These are phyloP conservation scores for Mycena rosella DNA, from an alignment of 768 basidiomycete species.

Conservation along the genomic window DNA sequence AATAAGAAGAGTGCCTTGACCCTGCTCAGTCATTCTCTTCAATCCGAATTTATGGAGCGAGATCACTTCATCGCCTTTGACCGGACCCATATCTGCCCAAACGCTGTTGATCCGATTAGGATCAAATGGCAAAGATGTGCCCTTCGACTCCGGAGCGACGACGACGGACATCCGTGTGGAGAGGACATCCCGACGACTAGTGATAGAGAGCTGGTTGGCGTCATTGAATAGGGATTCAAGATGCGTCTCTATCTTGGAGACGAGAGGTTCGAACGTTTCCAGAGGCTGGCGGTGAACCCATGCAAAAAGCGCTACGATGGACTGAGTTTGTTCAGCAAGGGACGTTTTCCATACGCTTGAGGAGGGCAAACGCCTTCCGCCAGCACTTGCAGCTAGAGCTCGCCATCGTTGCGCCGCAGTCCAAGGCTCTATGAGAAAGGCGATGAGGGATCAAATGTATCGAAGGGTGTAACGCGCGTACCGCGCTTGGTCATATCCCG, in stretches of 20 bases:
- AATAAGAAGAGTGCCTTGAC: constrained; percentile 1
- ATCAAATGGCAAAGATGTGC: constrained; percentile 13
- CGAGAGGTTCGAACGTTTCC: constrained; percentile 18
- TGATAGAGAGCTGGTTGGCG: constrained; percentile 28
- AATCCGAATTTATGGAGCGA: constrained; percentile 32
- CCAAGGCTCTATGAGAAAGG: constrained; percentile 30
- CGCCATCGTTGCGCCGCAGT: constrained; percentile 35
- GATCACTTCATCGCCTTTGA: constrained; percentile 33
- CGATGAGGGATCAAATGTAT: background rate
- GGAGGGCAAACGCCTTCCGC: background rate
- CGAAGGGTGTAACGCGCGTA: background rate
- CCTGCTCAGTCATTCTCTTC: constrained; percentile 6
- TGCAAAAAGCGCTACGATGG: constrained; percentile 11
- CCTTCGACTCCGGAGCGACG: background rate
- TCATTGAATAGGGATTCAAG: constrained; percentile 20
- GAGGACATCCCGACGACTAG: constrained; percentile 31
- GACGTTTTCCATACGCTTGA: background rate
- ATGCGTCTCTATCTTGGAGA: background rate
- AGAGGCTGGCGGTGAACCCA: constrained; percentile 27
- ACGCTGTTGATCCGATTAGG: background rate
- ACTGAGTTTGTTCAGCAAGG: background rate
- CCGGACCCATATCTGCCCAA: constrained; percentile 36
- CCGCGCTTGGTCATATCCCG: constrained; percentile 17
- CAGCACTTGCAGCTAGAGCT: constrained; percentile 22
- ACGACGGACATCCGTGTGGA: constrained; percentile 36